Base-by-base conservation (phyloP, 345 rosid species). In the Fremontodendron californicum region DNA sequence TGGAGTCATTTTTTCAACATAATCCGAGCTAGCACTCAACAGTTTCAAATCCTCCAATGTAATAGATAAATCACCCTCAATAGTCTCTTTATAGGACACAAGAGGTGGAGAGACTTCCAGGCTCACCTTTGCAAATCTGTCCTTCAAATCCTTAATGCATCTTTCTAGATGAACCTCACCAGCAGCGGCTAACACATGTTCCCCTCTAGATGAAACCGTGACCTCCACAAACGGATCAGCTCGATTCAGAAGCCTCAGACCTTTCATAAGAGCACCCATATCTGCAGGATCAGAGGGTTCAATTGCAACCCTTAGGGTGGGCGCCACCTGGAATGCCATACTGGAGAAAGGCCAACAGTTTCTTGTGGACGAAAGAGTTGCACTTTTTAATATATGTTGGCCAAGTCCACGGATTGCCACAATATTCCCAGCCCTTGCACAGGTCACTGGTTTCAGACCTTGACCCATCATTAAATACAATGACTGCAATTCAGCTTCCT, bases 391-490 rank as follows among this genome's bases (percentile, higher is more conserved):
- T 84, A 94, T 90, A 82, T 93, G 90, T 75, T 90, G 97, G 78
- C 97, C 97, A 19, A 94, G 97, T 43, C 98, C 97, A 70, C 86
- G 88, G 77, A 94, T 94, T 1, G 98, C 97, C 62, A 94, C 97
- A 77, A 94, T 70, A 80, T 90, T 89, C 65, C 97, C 97, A 21
- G 98, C 97, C 84, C 87, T 88, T 13, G 90, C 98, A 71, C 84
- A 87, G 19, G 90, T 81, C 31, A 93, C 94, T 1, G 94, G 95
- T 78, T 67, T 90, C 78, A 94, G 80, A 49, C 95, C 97, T 81
- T 94, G 97, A 75, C 98, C 97, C 97, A 93, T 94, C 98, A 93
- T 94, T 75, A 94, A 85, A 89, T 94, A 94, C 48, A 93, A 82
- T 5, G 97, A 91, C 25, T 91, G 95, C 62, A 94, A 80, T 79